Conservation (phyloP, 495 filamentous ascomycete genomes). For the Aspergillus kassunensis region DNA sequence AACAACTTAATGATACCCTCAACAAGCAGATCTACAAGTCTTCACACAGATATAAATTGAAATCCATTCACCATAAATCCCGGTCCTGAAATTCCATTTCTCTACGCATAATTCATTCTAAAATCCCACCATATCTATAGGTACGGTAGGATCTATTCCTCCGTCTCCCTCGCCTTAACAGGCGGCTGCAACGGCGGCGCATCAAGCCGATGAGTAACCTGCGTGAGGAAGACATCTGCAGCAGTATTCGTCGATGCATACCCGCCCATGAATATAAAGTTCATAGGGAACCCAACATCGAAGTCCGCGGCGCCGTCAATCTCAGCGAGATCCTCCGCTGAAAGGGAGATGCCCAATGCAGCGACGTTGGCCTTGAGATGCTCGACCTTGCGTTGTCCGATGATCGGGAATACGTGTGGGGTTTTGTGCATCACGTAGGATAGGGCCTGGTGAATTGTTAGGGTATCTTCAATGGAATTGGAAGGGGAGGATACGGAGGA, state of each 20-base stretch:
- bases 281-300: conserved; percentile 25
- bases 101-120: no score
- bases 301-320: conserved; percentile 49
- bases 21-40: no score
- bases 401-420: conserved; percentile 72
- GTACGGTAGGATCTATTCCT: no score
- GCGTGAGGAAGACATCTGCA: not conserved
- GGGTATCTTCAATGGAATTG: not conserved
- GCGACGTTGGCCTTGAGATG: conserved; percentile 62
- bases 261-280: not conserved
- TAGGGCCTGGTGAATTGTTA: conserved; percentile 40
- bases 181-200: not conserved
- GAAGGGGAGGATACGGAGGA: not conserved
- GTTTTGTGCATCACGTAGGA: conserved; percentile 73
- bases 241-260: not conserved
- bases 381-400: conserved; percentile 64
- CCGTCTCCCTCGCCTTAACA: not conserved
- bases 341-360: conserved; percentile 50
- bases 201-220: not conserved
- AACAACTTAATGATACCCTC: no score
- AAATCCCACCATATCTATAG: no score
- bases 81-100: no score
- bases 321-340: conserved; percentile 51
- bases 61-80: no score
- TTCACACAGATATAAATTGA: no score